These are phyloP conservation scores for Sanghuangporus sanghuang DNA, from an alignment of 1,284 basidiomycete genomes.

Conservation along the genomic window DNA sequence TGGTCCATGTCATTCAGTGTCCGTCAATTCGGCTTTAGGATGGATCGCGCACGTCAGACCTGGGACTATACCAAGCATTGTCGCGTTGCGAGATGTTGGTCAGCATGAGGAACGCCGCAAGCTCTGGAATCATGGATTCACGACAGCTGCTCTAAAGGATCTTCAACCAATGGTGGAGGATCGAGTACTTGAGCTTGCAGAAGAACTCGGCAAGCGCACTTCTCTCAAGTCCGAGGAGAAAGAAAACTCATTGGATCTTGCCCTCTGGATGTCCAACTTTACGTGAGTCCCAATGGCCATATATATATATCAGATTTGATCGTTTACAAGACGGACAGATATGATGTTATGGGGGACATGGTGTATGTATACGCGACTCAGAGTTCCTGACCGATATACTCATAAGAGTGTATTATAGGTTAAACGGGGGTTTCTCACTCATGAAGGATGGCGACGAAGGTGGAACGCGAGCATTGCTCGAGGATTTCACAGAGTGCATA, in stretches of 20 bases:
- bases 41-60: not conserved
- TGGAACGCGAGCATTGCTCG: slow-evolving; percentile 16
- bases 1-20: too few relatives aligned
- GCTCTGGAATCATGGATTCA: slow-evolving; percentile 39
- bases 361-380: slow-evolving; percentile 19
- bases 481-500: slow-evolving; percentile 14
- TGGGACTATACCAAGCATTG: not conserved
- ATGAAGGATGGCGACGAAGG: slow-evolving; percentile 20
- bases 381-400: not conserved
- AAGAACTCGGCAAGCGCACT: slow-evolving; percentile 22
- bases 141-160: slow-evolving; percentile 31
- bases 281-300: not conserved
- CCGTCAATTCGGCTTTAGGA: not conserved
- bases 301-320: not conserved
- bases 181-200: slow-evolving; percentile 31
- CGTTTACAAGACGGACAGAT: slow-evolving; percentile 19
- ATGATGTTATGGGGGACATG: slow-evolving; percentile 37
- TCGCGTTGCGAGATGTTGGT: slow-evolving; percentile 25
- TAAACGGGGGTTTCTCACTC: slow-evolving; percentile 19
- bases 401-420: slow-evolving; percentile 20
- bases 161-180: slow-evolving; percentile 32
- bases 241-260: slow-evolving; percentile 25
- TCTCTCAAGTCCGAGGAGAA: slow-evolving; percentile 2
- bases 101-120: slow-evolving; percentile 34
- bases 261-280: slow-evolving; percentile 32